A percentile compares a stretch with the other conserved stretches of the same genome.
phyloP scores from a whole-genome alignment of 129 eudicot genomes.

The Mikania micrantha region DNA sequence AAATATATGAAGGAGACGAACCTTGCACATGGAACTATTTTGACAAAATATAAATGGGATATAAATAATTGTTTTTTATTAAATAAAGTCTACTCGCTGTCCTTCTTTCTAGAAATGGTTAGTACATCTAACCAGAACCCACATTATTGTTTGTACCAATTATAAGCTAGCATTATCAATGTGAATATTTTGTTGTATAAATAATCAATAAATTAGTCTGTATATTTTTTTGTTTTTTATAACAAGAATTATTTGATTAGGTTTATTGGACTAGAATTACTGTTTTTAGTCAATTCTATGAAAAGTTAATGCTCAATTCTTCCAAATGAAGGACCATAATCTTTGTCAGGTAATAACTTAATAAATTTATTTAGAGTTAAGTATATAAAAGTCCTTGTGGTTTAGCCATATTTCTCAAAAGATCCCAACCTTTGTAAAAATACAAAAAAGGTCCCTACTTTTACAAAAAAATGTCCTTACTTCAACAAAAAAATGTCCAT shows the following conservation, averaged over 20 bases:
- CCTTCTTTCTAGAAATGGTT: not conserved
- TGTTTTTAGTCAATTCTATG: not conserved
- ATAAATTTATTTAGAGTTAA: too few relatives aligned
- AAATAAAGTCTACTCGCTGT: not conserved
- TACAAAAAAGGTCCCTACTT: too few relatives aligned
- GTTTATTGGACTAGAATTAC: not conserved
- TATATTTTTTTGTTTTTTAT: not conserved
- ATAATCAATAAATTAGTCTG: not conserved
- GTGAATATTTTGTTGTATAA: constrained; percentile 2
- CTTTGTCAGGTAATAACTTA: too few relatives aligned
- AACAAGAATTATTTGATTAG: not conserved
- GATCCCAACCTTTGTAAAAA: too few relatives aligned
- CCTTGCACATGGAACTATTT: not conserved
- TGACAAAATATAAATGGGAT: not conserved
- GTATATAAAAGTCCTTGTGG: too few relatives aligned
- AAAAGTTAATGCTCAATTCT: too few relatives aligned
- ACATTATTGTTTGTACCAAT: not conserved
- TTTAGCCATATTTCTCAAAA: too few relatives aligned
- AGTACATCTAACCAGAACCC: not conserved
- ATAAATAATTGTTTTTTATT: not conserved
- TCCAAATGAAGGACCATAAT: too few relatives aligned
- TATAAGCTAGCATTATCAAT: not conserved
- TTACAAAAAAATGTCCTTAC: too few relatives aligned
- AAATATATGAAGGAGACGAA: not conserved
- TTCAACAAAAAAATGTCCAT: too few relatives aligned